Evolutionary conservation across 2,329 filamentous ascomycete genomes (phyloP).

Genomic region (Coniochaeta prunicola): DNA sequence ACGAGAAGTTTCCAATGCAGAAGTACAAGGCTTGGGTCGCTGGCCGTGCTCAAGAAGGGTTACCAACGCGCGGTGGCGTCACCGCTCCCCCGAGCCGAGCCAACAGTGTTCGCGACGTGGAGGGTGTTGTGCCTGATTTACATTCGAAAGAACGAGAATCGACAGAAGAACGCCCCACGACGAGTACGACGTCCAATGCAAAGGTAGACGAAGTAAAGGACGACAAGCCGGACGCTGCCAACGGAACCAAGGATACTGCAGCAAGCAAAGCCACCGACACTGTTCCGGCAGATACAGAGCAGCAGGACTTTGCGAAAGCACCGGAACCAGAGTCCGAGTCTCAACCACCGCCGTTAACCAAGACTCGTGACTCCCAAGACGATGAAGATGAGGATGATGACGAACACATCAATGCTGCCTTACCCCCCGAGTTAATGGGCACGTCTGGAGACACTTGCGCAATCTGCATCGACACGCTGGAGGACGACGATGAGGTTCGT

Average conservation of each 20-base stretch:
- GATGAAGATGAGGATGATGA: slow-evolving; percentile 64
- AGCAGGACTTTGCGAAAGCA: slow-evolving; percentile 9
- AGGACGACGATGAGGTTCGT: slow-evolving; percentile 92
- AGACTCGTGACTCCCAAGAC: slow-evolving; percentile 22
- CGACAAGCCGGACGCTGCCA: slow-evolving; percentile 9
- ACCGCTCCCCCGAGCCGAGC: slow-evolving; percentile 66
- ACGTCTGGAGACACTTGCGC: slow-evolving; percentile 89
- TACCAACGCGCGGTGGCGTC: slow-evolving; percentile 80
- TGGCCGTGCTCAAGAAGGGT: slow-evolving; percentile 71
- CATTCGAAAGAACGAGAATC: slow-evolving; percentile 38
- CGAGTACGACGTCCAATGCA: slow-evolving; percentile 15
- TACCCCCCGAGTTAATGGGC: slow-evolving; percentile 72
- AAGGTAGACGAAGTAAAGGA: slow-evolving; percentile 20
- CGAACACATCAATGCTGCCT: slow-evolving; percentile 73
- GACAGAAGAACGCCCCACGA: slow-evolving; percentile 29
- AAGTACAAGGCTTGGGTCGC: slow-evolving; percentile 97
- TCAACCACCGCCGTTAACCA: slow-evolving; percentile 12
- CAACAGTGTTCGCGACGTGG: slow-evolving; percentile 62
- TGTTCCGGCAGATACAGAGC: slow-evolving; percentile 3
- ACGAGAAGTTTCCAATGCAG: slow-evolving; percentile 88
- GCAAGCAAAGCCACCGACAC: not conserved
- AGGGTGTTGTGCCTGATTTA: slow-evolving; percentile 43
- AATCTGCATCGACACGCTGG: slow-evolving; percentile 89
- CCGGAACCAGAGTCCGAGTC: slow-evolving; percentile 7
- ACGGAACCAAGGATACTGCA: slow-evolving; percentile 6